Conservation (phyloP, 305 asterid species). For the Coffea humblotiana region DNA sequence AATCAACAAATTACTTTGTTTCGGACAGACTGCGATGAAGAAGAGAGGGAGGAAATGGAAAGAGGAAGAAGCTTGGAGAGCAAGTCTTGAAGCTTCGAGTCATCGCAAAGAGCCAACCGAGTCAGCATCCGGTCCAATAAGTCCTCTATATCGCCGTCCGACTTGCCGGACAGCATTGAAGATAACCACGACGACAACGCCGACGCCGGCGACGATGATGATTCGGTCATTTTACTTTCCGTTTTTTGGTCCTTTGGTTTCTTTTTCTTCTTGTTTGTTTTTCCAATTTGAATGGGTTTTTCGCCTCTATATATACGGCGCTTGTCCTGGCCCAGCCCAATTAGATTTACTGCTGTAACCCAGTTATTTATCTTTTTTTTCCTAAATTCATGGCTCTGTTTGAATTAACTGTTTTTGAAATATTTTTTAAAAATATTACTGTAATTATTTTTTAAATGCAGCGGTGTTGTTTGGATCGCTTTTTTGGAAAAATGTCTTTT, state of each 20-base stretch:
- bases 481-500: no score
- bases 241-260: not conserved
- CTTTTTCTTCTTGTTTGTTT: no score
- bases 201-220: slow-evolving; percentile 48
- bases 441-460: no score
- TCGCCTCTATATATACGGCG: not conserved
- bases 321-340: no score
- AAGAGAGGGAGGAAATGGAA: slow-evolving; percentile 75
- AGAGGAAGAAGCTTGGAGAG: slow-evolving; percentile 86
- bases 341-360: no score
- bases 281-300: no score
- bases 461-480: no score
- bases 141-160: slow-evolving; percentile 72
- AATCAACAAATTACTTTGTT: slow-evolving; percentile 55
- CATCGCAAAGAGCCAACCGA: slow-evolving; percentile 91
- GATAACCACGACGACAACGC: slow-evolving; percentile 49
- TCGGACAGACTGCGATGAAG: slow-evolving; percentile 61
- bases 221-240: slow-evolving; percentile 46
- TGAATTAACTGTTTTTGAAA: no score
- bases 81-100: slow-evolving; percentile 81
- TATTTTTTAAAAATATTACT: no score
- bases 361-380: no score
- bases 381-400: no score
- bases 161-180: slow-evolving; percentile 61
- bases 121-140: slow-evolving; percentile 88